Percentiles rank a stretch among this genome's conserved stretches.
phyloP scores from a whole-genome alignment of 352 stramenopile species.

The Phytophthora sp. region DNA sequence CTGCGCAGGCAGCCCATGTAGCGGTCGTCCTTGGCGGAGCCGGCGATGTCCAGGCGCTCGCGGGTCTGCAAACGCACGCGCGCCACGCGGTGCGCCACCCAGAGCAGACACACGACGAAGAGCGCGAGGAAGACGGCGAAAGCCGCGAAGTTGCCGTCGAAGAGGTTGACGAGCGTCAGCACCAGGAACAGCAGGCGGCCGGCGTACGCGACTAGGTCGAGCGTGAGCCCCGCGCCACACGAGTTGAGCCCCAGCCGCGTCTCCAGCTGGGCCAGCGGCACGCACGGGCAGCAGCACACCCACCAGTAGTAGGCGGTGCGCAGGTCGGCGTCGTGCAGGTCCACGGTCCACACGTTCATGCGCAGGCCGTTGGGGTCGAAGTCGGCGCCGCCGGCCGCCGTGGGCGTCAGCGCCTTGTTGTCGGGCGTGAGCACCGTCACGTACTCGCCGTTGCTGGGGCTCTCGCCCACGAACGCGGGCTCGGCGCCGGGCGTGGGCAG shows the following conservation, averaged over 20 bases:
- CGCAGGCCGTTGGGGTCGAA: constrained; percentile 42
- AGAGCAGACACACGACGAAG: constrained; percentile 20
- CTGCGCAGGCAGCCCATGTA: constrained; percentile 22
- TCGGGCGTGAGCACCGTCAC: constrained; percentile 47
- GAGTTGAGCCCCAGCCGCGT: constrained; percentile 38
- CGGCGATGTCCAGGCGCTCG: constrained; percentile 42
- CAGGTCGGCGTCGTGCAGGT: constrained; percentile 31
- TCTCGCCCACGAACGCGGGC: constrained; percentile 29
- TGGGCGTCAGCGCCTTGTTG: constrained; percentile 22
- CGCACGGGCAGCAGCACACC: constrained; percentile 41
- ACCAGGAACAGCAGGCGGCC: constrained; percentile 31
- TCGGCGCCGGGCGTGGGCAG: constrained; percentile 18
- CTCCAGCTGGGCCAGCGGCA: constrained; percentile 40
- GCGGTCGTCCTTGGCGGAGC: constrained; percentile 37
- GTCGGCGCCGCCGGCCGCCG: constrained; percentile 12
- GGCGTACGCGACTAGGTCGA: constrained; percentile 26
- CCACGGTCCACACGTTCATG: constrained; percentile 40
- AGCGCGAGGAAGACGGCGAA: constrained; percentile 27
- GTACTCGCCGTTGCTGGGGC: constrained; percentile 37
- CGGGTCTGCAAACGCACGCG: constrained; percentile 34
- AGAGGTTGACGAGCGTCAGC: constrained; percentile 21
- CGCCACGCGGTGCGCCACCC: constrained; percentile 30
- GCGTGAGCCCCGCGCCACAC: constrained; percentile 13
- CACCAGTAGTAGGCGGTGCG: constrained; percentile 42
- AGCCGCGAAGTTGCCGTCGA: constrained; percentile 11